These are phyloP conservation scores for Quercus lobata DNA, from an alignment of 331 rosid species.

Conservation along the genomic window DNA sequence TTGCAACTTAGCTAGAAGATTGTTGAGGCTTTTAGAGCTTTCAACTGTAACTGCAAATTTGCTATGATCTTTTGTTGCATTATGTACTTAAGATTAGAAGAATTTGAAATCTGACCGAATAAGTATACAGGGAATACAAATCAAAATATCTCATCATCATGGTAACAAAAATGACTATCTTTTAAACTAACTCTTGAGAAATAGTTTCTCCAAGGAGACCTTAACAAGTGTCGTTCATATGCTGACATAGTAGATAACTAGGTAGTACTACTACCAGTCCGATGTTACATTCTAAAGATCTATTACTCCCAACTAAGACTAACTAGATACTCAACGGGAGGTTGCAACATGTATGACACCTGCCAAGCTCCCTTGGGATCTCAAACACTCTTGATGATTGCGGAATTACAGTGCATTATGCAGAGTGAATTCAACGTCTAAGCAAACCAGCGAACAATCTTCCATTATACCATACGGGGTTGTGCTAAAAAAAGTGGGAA, in stretches of 20 bases:
- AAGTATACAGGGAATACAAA: neutral
- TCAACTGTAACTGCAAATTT: no score
- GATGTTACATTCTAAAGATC: neutral
- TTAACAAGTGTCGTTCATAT: neutral
- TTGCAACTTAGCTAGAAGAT: no score
- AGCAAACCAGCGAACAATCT: neutral
- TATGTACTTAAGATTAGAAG: no score
- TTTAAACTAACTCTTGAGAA: no score
- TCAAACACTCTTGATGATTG: neutral
- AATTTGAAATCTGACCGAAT: neutral
- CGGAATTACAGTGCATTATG: conserved; percentile 7
- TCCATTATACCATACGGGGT: neutral
- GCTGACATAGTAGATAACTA: neutral
- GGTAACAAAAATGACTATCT: neutral
- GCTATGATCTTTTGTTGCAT: no score
- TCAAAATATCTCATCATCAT: neutral
- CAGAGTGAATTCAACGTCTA: neutral
- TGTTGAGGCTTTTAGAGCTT: no score
- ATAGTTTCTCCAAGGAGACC: neutral
- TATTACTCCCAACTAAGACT: neutral
- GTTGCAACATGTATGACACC: neutral
- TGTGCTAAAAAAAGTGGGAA: conserved; percentile 15
- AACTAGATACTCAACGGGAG: neutral
- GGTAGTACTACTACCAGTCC: neutral
- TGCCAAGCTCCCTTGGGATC: neutral